phyloP scores from a whole-genome alignment of 306 rosid genomes.

The Cucumis hystrix region DNA sequence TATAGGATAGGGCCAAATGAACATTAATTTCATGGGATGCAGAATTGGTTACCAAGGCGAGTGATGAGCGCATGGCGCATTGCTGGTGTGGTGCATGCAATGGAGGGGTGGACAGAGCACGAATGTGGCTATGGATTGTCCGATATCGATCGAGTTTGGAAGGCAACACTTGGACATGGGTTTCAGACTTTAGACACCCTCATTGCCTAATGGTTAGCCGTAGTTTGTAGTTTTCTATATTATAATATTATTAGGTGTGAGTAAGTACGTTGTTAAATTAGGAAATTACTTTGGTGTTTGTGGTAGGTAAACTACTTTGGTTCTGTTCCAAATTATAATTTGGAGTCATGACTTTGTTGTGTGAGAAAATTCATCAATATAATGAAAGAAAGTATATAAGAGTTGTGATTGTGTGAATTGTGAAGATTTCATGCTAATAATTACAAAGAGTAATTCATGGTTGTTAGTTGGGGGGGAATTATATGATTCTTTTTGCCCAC shows the following conservation, averaged over 20 bases:
- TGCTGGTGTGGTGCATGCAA: slow-evolving; percentile 60
- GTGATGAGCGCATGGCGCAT: slow-evolving; percentile 78
- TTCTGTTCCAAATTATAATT: not conserved
- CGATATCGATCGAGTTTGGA: slow-evolving; percentile 42
- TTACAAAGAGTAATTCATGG: no score
- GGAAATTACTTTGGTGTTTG: not conserved
- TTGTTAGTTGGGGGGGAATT: no score
- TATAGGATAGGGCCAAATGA: not conserved
- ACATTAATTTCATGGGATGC: not conserved
- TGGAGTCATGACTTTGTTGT: not conserved
- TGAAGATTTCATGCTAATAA: no score
- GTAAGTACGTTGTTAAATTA: not conserved
- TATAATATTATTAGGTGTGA: not conserved
- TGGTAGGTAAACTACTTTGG: not conserved
- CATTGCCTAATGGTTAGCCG: not conserved
- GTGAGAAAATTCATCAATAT: not conserved
- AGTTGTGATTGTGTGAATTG: not conserved
- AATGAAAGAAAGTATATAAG: not conserved
- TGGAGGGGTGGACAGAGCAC: slow-evolving; percentile 51
- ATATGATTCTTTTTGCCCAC: no score
- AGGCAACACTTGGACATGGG: slow-evolving; percentile 52
- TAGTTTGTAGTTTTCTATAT: not conserved
- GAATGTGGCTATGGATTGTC: slow-evolving; percentile 44
- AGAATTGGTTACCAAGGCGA: slow-evolving; percentile 69
- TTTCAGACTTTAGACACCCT: slow-evolving; percentile 33